Base-by-base conservation (phyloP, 495 filamentous ascomycete species). In the Rhizodiscina lignyota region DNA sequence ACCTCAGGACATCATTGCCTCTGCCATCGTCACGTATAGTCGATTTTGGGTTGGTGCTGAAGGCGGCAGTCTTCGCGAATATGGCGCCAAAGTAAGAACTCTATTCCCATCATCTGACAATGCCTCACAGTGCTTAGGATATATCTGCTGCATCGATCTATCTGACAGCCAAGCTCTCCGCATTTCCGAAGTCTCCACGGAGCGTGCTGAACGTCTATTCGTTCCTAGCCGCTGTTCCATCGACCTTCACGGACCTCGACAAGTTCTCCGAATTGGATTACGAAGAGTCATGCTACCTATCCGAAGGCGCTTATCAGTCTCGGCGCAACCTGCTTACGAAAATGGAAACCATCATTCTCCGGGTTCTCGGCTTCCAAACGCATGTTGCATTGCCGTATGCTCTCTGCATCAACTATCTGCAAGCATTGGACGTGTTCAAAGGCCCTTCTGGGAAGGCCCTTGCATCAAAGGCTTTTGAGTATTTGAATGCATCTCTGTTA, bases 381-480 rank as follows among this genome's bases (percentile, higher is more conserved):
- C 79, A 89, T 47, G 76, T 86, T 10, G 70, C 77, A 1, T 63
- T 93, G 1, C 89, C 89, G 0, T 83, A 96, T 45, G 70, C 80
- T 1, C 66, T 94, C n/a, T 79, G 77, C 21, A 65, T 96, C 35
- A 96, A 85, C 3, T 97, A 96, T 57, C 67, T 94, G 0, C 87
- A 96, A 55, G 74, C 89, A 2, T 68, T 97, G 8, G 79, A 79
- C 26, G 79, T 72, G 18, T 53, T 60, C 39, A 26, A 22, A 3
- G 32, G 43, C 10, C 39, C 61, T 43, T 45, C 41, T 53, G 32
- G 42, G 36, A 26, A 52, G 48, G 34, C 51, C 46, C 5, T 93
- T 2, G 71, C 79, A 4, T 59, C 59, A 32, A 63, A 73, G 17
- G 68, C 72, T 2, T 60, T 94, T 23, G 72, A 68, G 30, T 74